These are phyloP conservation scores for Theileria parva DNA, from an alignment of 169 alveolate genomes.

Conservation along the genomic window DNA sequence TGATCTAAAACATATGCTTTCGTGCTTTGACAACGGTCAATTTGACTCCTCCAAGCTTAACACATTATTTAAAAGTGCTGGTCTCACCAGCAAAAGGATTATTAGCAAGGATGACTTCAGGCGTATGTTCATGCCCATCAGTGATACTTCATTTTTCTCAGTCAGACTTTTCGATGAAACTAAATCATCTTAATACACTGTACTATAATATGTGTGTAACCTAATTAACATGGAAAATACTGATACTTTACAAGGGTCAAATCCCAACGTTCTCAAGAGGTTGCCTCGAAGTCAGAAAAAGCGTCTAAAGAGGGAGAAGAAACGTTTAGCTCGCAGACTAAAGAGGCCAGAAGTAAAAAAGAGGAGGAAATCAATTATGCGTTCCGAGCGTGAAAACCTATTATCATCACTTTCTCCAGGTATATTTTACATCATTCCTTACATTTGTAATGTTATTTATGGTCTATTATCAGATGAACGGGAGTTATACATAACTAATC, in stretches of 20 bases:
- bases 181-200: not conserved
- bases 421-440: not conserved
- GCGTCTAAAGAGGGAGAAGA: slow-evolving; percentile 14
- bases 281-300: slow-evolving; percentile 62
- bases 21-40: slow-evolving; percentile 60
- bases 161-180: slow-evolving; percentile 26
- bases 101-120: slow-evolving; percentile 53
- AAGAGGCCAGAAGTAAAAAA: slow-evolving; percentile 34
- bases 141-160: slow-evolving; percentile 52
- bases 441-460: not conserved
- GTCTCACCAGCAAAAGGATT: slow-evolving; percentile 30
- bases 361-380: not conserved
- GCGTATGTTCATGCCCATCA: slow-evolving; percentile 33
- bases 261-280: not conserved
- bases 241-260: not conserved
- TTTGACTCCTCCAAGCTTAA: slow-evolving; percentile 26
- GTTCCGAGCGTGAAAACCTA: slow-evolving; percentile 19
- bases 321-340: slow-evolving; percentile 22
- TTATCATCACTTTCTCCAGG: slow-evolving; percentile 47
- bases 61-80: slow-evolving; percentile 28
- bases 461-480: slow-evolving; percentile 37
- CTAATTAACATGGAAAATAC: not conserved
- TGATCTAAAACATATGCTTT: slow-evolving; percentile 57
- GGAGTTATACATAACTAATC: not conserved
- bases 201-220: not conserved